Conservation (phyloP, 148 eudicot genomes). For the Vaccinium darrowii region DNA sequence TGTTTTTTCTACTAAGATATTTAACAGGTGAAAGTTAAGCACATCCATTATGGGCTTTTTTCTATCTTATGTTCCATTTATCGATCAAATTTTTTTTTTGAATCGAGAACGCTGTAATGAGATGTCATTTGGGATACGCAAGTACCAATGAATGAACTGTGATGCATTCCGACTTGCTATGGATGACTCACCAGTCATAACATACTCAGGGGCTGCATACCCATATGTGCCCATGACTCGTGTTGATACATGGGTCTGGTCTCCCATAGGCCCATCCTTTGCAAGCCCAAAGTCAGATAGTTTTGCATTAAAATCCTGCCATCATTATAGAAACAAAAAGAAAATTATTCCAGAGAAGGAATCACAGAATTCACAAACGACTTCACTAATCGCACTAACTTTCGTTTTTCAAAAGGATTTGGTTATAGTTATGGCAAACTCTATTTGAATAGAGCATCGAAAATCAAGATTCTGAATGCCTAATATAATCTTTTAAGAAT, state of each 20-base stretch:
- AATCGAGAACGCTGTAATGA: not conserved
- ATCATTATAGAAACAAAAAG: conserved; percentile 5
- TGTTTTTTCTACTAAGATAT: not conserved
- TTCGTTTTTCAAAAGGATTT: not conserved
- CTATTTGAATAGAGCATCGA: not conserved
- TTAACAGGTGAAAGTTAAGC: not conserved
- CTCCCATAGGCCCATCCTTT: conserved; percentile 85
- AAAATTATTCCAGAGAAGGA: not conserved
- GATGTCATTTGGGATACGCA: not conserved
- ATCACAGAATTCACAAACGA: not conserved
- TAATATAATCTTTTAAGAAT: not conserved
- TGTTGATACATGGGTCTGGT: conserved; percentile 86
- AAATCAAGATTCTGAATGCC: not conserved
- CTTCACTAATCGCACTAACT: not conserved
- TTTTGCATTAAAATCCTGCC: conserved; percentile 82
- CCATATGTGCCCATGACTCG: conserved; percentile 95
- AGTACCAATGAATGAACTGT: not conserved
- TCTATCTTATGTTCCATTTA: not conserved
- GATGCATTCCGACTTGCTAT: conserved; percentile 6
- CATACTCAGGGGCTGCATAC: conserved; percentile 88
- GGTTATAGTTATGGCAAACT: not conserved
- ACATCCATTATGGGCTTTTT: not conserved
- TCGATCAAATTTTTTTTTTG: not conserved
- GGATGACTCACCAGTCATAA: conserved; percentile 65
- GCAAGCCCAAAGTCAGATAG: conserved; percentile 94